Evolutionary conservation across 371 early-diverging fungal genomes (phyloP).

Genomic region (Rhizopus delemar): DNA sequence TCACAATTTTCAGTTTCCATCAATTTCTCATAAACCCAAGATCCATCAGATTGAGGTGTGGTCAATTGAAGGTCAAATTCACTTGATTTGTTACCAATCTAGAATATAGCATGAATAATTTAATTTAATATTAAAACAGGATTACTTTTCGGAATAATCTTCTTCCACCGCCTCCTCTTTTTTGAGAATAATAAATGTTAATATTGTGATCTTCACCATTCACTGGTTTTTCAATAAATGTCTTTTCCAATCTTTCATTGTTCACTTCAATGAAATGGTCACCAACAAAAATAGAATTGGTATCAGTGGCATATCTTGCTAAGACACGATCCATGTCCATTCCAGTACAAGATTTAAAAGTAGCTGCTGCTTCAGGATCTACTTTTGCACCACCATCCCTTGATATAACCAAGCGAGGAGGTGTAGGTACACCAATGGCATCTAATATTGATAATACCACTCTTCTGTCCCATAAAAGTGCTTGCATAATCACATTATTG

Average conservation of each 20-base stretch:
- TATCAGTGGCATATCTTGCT: conserved; percentile 31
- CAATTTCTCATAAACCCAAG: conserved; percentile 96
- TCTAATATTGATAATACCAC: conserved; percentile 86
- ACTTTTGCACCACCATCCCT: conserved; percentile 73
- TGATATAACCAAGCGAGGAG: conserved; percentile 76
- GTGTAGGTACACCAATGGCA: conserved; percentile 85
- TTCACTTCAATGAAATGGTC: conserved; percentile 78
- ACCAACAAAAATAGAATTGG: conserved; percentile 21
- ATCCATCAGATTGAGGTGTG: conserved; percentile 72
- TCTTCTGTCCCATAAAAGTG: conserved; percentile 90
- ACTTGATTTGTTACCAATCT: conserved; percentile 94
- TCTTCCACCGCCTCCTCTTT: conserved; percentile 89
- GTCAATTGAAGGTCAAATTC: conserved; percentile 78
- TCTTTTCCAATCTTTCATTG: conserved; percentile 73
- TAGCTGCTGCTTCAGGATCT: conserved; percentile 37
- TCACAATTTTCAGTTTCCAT: conserved; percentile 92
- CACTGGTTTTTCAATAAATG: conserved; percentile 98
- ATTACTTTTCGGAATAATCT: conserved; percentile 92
- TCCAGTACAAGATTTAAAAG: conserved; percentile 50
- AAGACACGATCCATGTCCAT: conserved; percentile 53
- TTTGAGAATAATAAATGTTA: conserved; percentile 87
- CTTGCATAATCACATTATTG: conserved; percentile 91
- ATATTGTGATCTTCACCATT: conserved; percentile 98
- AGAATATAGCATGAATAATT: not conserved
- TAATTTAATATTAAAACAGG: not conserved